Base-by-base conservation (phyloP, 768 basidiomycete species). In the Lyophyllum shimeji region DNA sequence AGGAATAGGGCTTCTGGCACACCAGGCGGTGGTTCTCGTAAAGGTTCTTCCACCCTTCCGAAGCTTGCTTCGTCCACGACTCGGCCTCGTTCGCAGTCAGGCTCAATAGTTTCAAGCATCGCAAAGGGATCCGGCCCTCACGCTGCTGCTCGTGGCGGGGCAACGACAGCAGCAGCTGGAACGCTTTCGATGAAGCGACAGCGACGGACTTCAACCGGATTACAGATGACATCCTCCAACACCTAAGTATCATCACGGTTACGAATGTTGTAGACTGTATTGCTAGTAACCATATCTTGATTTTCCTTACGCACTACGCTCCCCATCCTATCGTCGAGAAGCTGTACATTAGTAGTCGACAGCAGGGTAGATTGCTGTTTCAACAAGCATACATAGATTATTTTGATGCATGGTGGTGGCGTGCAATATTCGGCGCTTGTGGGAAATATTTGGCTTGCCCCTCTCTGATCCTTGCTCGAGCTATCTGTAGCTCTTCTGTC, bases 1-100 rank as follows among this genome's bases (percentile, higher is more conserved):
- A 93, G 90, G 66, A 93, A 93, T 69, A 86, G 90, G 42, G 88
- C 90, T 34, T 90, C 90, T 51, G 90, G 90, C 29, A 75, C 87
- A 29, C 85, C 87, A 3, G 85, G 81, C 65, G 78, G 78, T 55
- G 79, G 74, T 48, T 76, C 87, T 42, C 85, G 89, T 60, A 91
- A 91, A 73, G 79, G 78, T 18, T 68, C 74, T n/a, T 71, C 81
- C 21, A 71, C 74, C 7, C 69, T 90, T 53, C 87, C 90, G 21
- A 93, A 92, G 75, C 74, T 93, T 42, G 89, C 90, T 0, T 83
- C 87, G 13, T 86, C 87, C 5, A 82, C 84, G 20, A 83, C 83
- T 40, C 80, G 90, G 56, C 90, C 90, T 23, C 81, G 90, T 49
- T 85, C 89, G 18, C 87, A 89, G 33, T 89, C 85, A 34, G 84